These are phyloP conservation scores for Hydrangea macrophylla DNA, from an alignment of 148 eudicot genomes.

Conservation along the genomic window DNA sequence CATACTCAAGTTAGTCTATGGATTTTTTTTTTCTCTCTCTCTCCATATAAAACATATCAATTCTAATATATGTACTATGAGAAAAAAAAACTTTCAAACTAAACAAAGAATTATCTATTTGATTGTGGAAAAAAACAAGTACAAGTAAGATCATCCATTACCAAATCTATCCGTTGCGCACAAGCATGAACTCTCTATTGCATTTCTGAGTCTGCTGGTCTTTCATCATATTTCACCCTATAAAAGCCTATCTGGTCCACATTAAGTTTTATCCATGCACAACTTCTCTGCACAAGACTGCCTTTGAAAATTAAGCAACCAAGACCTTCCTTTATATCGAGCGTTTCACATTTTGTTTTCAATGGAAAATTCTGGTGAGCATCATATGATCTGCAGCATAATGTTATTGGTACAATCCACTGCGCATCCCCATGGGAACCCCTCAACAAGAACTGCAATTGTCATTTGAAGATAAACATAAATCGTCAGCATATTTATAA, in stretches of 20 bases:
- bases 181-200: slow-evolving; percentile 68
- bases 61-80: too few relatives aligned
- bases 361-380: slow-evolving; percentile 57
- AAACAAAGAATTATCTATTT: too few relatives aligned
- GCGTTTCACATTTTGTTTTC: slow-evolving; percentile 54
- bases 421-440: slow-evolving; percentile 73
- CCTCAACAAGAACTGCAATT: slow-evolving; percentile 76
- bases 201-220: slow-evolving; percentile 67
- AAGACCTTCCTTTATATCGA: slow-evolving; percentile 44
- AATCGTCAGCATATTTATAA: slow-evolving; percentile 5
- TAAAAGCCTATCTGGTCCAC: slow-evolving; percentile 88
- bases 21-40: too few relatives aligned
- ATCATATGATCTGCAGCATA: slow-evolving; percentile 79
- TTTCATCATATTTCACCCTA: slow-evolving; percentile 89
- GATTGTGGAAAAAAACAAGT: slow-evolving; percentile 1
- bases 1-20: slow-evolving; percentile 80
- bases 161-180: slow-evolving; percentile 86
- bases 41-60: too few relatives aligned
- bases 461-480: slow-evolving; percentile 22
- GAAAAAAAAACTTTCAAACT: too few relatives aligned
- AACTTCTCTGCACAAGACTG: slow-evolving; percentile 7
- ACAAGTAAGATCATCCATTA: slow-evolving; percentile 19
- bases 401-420: slow-evolving; percentile 91
- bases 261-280: slow-evolving; percentile 79
- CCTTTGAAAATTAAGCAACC: slow-evolving; percentile 20